phyloP scores from a whole-genome alignment of 2,329 filamentous ascomycete genomes.

The Purpureocillium lavendulum region DNA sequence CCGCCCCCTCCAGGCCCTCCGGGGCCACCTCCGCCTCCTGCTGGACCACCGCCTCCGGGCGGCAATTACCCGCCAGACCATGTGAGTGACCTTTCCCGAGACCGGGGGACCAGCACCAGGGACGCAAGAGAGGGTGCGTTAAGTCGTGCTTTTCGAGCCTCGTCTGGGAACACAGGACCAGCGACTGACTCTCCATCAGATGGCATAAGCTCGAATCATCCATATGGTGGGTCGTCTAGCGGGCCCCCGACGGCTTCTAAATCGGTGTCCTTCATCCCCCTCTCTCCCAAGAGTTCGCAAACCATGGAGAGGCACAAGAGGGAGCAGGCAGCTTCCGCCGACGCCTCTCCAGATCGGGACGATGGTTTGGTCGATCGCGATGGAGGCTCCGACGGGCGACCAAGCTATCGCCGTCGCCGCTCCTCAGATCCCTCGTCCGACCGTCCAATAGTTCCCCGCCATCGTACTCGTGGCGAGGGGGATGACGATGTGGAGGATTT shows the following conservation, averaged over 20 bases:
- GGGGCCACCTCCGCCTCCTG: slow-evolving; percentile 21
- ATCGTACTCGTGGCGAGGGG: slow-evolving; percentile 13
- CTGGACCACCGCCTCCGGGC: slow-evolving; percentile 22
- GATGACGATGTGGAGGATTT: slow-evolving; percentile 33
- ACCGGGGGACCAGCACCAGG: slow-evolving; percentile 12
- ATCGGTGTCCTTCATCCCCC: slow-evolving; percentile 37
- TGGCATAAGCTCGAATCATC: slow-evolving; percentile 14
- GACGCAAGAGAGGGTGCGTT: slow-evolving; percentile 29
- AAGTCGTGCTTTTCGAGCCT: slow-evolving; percentile 16
- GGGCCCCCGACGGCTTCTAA: slow-evolving; percentile 18
- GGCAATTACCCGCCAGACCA: slow-evolving; percentile 29
- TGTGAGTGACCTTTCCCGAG: slow-evolving; percentile 32
- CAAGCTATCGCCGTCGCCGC: slow-evolving; percentile 14
- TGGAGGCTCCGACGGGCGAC: slow-evolving; percentile 10
- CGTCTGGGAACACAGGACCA: slow-evolving; percentile 1
- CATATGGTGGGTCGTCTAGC: neutral
- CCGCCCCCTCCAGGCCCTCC: slow-evolving; percentile 15
- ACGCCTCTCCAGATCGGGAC: slow-evolving; percentile 7
- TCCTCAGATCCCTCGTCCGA: slow-evolving; percentile 27
- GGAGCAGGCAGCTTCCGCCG: slow-evolving; percentile 20
- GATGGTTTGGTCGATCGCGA: slow-evolving; percentile 10
- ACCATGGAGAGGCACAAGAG: slow-evolving; percentile 34
- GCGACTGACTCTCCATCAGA: slow-evolving; percentile 18
- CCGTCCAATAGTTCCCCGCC: slow-evolving; percentile 16
- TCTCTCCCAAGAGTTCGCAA: slow-evolving; percentile 40